phyloP scores from a whole-genome alignment of 78 protist species.

The Dictyostelium capitatum region DNA sequence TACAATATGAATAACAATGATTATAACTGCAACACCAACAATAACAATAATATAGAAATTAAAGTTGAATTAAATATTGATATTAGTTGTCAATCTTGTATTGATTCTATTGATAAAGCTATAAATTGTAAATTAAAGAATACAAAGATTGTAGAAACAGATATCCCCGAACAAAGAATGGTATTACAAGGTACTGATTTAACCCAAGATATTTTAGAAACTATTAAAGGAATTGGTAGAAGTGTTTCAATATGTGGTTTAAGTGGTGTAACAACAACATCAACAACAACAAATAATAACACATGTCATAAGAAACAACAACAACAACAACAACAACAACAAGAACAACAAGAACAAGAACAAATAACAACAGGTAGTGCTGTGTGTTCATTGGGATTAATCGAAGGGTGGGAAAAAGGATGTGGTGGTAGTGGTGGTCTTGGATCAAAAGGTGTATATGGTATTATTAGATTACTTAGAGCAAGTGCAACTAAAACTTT shows the following conservation, averaged over 20 bases:
- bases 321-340: background rate
- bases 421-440: conserved; percentile 80
- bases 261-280: background rate
- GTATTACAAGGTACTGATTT: conserved; percentile 31
- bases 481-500: background rate
- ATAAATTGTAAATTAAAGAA: background rate
- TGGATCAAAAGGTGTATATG: conserved; percentile 62
- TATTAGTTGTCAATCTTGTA: conserved; percentile 53
- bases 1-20: background rate
- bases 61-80: conserved; percentile 68
- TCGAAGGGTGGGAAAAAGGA: conserved; percentile 64
- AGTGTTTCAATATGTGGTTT: conserved; percentile 42
- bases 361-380: background rate
- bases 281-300: background rate
- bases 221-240: conserved; percentile 31
- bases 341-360: background rate
- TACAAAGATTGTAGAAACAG: background rate
- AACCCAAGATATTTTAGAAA: conserved; percentile 38
- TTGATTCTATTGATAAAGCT: conserved; percentile 22
- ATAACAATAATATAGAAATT: background rate
- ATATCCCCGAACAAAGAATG: conserved; percentile 19
- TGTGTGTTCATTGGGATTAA: conserved; percentile 49
- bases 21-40: background rate
- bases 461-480: conserved; percentile 23
- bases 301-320: background rate